phyloP scores from a whole-genome alignment of 345 rosid genomes.

The Hibiscus mutabilis region DNA sequence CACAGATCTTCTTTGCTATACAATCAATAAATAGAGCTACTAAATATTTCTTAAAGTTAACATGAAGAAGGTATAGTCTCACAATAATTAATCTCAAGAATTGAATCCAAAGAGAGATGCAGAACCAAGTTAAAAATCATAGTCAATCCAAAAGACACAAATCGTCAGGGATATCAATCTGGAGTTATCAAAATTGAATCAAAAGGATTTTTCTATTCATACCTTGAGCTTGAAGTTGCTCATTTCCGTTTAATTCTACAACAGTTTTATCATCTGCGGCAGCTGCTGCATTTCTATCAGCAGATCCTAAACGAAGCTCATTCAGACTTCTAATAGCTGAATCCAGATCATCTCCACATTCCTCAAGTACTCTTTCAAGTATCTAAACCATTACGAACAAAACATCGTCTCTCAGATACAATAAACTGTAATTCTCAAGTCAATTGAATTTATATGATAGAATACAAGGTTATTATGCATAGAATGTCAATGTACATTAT shows the following conservation, averaged over 20 bases:
- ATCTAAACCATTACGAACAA: slow-evolving; percentile 27
- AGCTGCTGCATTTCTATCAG: slow-evolving; percentile 19
- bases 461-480: neutral
- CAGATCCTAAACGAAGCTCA: slow-evolving; percentile 76
- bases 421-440: neutral
- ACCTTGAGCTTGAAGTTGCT: slow-evolving; percentile 46
- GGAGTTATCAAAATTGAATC: neutral
- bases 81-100: neutral
- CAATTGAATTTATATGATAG: neutral
- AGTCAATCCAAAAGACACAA: neutral
- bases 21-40: too few species aligned
- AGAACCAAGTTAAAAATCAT: neutral
- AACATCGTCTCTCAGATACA: neutral
- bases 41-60: too few species aligned
- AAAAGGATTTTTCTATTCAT: slow-evolving; percentile 4
- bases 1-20: neutral
- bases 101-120: slow-evolving; percentile 1
- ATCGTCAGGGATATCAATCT: too few species aligned
- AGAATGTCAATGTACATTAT: too few species aligned
- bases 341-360: slow-evolving; percentile 84
- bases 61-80: too few species aligned
- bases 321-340: slow-evolving; percentile 75
- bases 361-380: slow-evolving; percentile 65
- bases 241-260: slow-evolving; percentile 24
- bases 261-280: slow-evolving; percentile 20